phyloP scores from a whole-genome alignment of 768 basidiomycete genomes.

The Pulveroboletus sp. region DNA sequence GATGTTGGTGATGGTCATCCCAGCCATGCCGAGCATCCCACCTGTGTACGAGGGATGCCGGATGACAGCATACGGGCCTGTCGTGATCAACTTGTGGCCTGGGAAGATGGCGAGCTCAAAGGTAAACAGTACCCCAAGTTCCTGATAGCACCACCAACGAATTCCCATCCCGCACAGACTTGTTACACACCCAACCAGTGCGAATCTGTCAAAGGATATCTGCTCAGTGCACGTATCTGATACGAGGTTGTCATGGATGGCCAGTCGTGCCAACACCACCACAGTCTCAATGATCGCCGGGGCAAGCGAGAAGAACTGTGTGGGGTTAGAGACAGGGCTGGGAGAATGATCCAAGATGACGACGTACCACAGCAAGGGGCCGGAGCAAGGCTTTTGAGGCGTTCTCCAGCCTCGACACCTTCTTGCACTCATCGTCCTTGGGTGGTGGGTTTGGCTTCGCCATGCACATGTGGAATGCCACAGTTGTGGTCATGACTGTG shows the following conservation, averaged over 20 bases:
- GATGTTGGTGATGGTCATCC: slow-evolving; percentile 7
- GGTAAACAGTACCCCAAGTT: slow-evolving; percentile 37
- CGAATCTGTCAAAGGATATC: slow-evolving; percentile 3
- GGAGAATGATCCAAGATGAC: neutral
- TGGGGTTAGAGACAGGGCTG: neutral
- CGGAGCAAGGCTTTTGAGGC: neutral
- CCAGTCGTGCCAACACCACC: neutral
- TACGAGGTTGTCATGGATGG: neutral
- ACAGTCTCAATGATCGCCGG: slow-evolving; percentile 4
- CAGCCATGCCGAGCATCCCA: slow-evolving; percentile 1
- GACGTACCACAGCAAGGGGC: neutral
- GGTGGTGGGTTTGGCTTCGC: slow-evolving; percentile 8
- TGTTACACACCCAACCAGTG: slow-evolving; percentile 5
- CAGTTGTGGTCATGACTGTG: neutral
- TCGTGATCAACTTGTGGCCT: slow-evolving; percentile 10
- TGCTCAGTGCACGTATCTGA: slow-evolving; percentile 4
- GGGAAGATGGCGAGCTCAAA: slow-evolving; percentile 32
- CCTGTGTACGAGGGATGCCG: slow-evolving; percentile 15
- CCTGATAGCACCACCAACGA: slow-evolving; percentile 35
- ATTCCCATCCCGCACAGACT: slow-evolving; percentile 27
- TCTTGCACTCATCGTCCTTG: neutral
- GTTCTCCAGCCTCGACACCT: neutral
- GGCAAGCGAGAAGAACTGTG: neutral
- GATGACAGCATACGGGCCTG: slow-evolving; percentile 12
- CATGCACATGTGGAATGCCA: slow-evolving; percentile 6